Evolutionary conservation across 768 basidiomycete species (phyloP).

Genomic region (Lactarius vividus): DNA sequence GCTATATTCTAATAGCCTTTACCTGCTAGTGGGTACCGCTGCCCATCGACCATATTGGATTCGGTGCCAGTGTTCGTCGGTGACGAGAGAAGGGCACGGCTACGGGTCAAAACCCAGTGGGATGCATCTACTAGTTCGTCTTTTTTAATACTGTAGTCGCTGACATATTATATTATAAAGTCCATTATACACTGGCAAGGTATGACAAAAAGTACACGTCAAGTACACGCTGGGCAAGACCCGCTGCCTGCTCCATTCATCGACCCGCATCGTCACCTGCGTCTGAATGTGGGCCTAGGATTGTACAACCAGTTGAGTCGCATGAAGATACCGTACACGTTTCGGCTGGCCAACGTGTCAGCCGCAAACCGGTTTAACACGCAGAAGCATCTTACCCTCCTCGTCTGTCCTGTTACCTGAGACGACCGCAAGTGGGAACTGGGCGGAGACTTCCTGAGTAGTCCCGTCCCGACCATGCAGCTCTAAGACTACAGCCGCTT

Average conservation of each 20-base stretch:
- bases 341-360: conserved; percentile 1
- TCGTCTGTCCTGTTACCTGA: neutral
- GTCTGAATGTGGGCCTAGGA: neutral
- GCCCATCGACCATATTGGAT: neutral
- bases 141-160: neutral
- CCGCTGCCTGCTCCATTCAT: neutral
- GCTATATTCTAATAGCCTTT: neutral
- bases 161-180: neutral
- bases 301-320: neutral
- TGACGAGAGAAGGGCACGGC: neutral
- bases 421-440: neutral
- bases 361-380: neutral
- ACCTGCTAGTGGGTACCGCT: neutral
- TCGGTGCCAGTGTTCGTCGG: neutral
- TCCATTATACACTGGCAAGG: neutral
- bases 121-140: neutral
- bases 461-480: neutral
- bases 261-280: neutral
- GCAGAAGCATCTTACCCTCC: neutral
- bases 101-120: neutral
- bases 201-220: neutral
- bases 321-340: neutral
- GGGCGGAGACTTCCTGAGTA: neutral
- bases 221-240: neutral
- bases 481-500: neutral